Conservation (phyloP, 2,329 filamentous ascomycete genomes). For the Colletotrichum plurivorum region DNA sequence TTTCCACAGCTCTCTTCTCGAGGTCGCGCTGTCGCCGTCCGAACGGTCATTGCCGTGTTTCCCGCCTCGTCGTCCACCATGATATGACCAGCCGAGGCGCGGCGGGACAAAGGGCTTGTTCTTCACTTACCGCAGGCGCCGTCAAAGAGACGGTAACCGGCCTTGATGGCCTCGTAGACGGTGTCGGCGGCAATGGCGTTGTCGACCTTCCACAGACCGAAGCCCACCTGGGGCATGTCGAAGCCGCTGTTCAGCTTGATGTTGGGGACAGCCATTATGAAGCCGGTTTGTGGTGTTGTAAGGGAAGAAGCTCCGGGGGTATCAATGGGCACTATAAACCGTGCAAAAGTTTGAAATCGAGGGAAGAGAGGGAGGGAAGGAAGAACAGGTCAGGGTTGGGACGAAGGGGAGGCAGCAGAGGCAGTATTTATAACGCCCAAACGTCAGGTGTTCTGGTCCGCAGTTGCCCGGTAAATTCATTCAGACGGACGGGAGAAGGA, state of each 20-base stretch:
- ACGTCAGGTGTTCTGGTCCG: slow-evolving; percentile 11
- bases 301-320: slow-evolving; percentile 10
- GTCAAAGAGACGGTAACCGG: slow-evolving; percentile 72
- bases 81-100: not conserved
- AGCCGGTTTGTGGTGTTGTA: not conserved
- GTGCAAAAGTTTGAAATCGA: slow-evolving; percentile 14
- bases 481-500: slow-evolving; percentile 6
- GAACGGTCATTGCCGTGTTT: not conserved
- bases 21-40: not conserved
- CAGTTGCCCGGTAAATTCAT: slow-evolving; percentile 17
- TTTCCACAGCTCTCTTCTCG: not conserved
- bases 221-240: slow-evolving; percentile 83
- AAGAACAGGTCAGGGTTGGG: not conserved
- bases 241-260: slow-evolving; percentile 76
- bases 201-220: slow-evolving; percentile 88
- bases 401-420: slow-evolving; percentile 4
- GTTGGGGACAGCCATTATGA: slow-evolving; percentile 53
- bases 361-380: slow-evolving; percentile 10
- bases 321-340: slow-evolving; percentile 21
- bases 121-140: slow-evolving; percentile 69
- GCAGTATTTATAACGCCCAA: slow-evolving; percentile 32
- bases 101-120: not conserved
- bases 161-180: slow-evolving; percentile 82
- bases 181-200: slow-evolving; percentile 80
- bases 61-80: not conserved